Conservation (phyloP, 1,284 basidiomycete genomes). For the Trametes versicolor region DNA sequence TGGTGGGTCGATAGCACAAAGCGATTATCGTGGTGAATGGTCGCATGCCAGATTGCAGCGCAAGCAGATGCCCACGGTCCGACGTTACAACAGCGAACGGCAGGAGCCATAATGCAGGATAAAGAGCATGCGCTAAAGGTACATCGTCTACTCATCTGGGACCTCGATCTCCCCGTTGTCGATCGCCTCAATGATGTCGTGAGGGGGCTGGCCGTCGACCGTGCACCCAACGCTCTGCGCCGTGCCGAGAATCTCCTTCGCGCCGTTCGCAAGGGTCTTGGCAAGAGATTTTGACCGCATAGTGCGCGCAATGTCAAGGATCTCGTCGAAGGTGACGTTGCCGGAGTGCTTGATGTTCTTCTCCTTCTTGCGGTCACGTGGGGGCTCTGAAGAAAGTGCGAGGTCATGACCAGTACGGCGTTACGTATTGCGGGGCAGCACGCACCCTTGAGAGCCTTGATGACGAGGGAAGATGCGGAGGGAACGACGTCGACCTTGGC, state of each 20-base stretch:
- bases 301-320: conserved; percentile 95
- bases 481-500: conserved; percentile 97
- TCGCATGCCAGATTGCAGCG: not conserved
- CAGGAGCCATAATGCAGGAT: conserved; percentile 28
- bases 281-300: conserved; percentile 97
- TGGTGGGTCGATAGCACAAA: too few relatives aligned
- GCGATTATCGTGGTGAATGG: too few relatives aligned
- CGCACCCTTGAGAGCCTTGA: conserved; percentile 96
- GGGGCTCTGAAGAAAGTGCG: conserved; percentile 78
- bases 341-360: conserved; percentile 99
- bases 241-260: conserved; percentile 95
- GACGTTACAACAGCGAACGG: not conserved
- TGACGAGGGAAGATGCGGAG: conserved; percentile 97
- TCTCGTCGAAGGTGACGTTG: conserved; percentile 95
- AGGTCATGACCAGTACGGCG: not conserved
- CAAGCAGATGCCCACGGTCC: not conserved
- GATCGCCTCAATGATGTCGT: conserved; percentile 97
- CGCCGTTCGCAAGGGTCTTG: conserved; percentile 89
- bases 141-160: conserved; percentile 79
- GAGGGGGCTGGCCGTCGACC: conserved; percentile 92
- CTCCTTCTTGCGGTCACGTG: conserved; percentile 99
- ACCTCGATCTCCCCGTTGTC: conserved; percentile 96
- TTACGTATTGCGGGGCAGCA: conserved; percentile 18
- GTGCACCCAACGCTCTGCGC: conserved; percentile 97
- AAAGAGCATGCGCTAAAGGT: conserved; percentile 31